A percentile compares a stretch with the other conserved stretches of the same genome.
Conservation (phyloP, 768 basidiomycete genomes). For the Guyanaporus albipodus region DNA sequence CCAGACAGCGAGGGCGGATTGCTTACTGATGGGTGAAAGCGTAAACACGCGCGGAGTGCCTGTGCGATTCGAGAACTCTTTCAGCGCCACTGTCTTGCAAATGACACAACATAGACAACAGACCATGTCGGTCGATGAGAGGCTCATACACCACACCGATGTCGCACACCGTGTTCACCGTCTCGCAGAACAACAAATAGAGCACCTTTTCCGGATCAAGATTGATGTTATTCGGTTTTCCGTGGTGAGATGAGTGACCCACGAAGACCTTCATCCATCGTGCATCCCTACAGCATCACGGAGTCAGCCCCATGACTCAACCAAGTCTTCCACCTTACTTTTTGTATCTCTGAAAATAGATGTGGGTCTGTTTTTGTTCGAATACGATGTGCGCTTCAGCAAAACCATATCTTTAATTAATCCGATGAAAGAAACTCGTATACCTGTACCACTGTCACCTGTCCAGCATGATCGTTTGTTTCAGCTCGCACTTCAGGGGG, state of each 20-base stretch:
- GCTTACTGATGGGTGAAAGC: constrained; percentile 1
- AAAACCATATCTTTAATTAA: no score
- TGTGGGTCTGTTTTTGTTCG: constrained; percentile 45
- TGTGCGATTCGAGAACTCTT: constrained; percentile 22
- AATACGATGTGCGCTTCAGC: no score
- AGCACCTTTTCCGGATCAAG: constrained; percentile 30
- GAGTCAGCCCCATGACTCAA: no score
- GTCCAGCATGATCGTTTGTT: not conserved
- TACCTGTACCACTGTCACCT: constrained; percentile 13
- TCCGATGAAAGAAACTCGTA: not conserved
- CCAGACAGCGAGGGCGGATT: not conserved
- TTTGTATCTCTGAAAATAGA: constrained; percentile 44
- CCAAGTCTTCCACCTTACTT: no score
- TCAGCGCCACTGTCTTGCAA: not conserved
- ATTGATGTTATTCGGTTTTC: not conserved
- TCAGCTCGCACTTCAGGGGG: not conserved
- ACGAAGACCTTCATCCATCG: constrained; percentile 45
- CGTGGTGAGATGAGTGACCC: constrained; percentile 5
- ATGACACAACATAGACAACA: not conserved
- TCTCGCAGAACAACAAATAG: constrained; percentile 44
- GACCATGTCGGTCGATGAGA: constrained; percentile 45
- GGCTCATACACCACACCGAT: constrained; percentile 46
- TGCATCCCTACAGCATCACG: constrained; percentile 35
- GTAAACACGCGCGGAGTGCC: constrained; percentile 6
- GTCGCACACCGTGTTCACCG: constrained; percentile 44